These are phyloP conservation scores for Xenosphaeropsis pyriputrescens DNA, from an alignment of 2,329 filamentous ascomycete species.

Conservation along the genomic window DNA sequence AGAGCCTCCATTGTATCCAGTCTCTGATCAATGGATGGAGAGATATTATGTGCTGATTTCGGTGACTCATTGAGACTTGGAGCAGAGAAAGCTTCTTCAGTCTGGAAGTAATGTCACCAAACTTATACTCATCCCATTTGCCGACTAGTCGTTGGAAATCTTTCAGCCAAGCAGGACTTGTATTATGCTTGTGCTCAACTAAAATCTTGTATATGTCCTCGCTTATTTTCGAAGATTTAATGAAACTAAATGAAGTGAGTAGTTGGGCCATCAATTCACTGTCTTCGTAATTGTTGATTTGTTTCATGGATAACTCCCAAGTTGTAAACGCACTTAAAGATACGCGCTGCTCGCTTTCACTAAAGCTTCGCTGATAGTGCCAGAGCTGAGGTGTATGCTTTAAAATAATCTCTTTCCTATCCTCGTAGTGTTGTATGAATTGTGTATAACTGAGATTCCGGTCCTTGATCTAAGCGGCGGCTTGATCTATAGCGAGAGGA, in stretches of 20 bases:
- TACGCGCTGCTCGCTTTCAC: conserved; percentile 4
- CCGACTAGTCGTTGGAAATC: conserved; percentile 2
- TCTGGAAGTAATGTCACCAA: conserved; percentile 6
- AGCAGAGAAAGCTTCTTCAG: conserved; percentile 9
- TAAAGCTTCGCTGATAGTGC: conserved; percentile 4
- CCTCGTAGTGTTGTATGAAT: conserved; percentile 9
- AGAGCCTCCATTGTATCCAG: conserved; percentile 1
- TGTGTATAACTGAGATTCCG: conserved; percentile 6
- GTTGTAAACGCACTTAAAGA: conserved; percentile 12
- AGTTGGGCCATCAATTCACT: conserved; percentile 4
- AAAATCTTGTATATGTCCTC: conserved; percentile 4
- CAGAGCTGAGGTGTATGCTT: conserved; percentile 8
- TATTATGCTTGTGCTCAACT: conserved; percentile 1
- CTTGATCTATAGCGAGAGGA: conserved; percentile 14
- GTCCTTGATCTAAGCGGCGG: conserved; percentile 12
- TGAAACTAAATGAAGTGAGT: conserved; percentile 9
- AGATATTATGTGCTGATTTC: conserved; percentile 4
- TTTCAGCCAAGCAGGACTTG: conserved; percentile 1
- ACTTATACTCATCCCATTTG: conserved; percentile 8
- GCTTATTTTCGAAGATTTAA: conserved; percentile 7
- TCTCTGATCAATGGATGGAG: conserved; percentile 10
- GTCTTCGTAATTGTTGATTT: conserved; percentile 5
- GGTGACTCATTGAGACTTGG: conserved; percentile 3
- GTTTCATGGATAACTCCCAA: conserved; percentile 13
- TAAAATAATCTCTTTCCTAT: conserved; percentile 5